Evolutionary conservation across 202 grass and related monocot genomes (phyloP).

Genomic region (Dendrocalamus latiflorus): DNA sequence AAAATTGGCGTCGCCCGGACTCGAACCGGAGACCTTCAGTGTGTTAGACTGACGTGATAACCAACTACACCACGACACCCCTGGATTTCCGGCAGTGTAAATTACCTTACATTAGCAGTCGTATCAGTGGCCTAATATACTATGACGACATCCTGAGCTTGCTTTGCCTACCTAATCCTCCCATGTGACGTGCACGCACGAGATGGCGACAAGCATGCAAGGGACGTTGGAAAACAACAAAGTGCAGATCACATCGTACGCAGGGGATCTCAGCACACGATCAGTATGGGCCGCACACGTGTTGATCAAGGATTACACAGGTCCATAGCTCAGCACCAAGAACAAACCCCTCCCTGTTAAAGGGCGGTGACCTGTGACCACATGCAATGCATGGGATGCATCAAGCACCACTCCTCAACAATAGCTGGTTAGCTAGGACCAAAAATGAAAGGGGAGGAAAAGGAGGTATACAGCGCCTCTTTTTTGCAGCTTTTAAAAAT

Average conservation of each 20-base stretch:
- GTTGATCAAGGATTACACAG: background rate
- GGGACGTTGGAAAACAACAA: background rate
- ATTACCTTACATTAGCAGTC: rapidly evolving
- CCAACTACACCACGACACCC: slow-evolving; percentile 98
- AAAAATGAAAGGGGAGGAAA: background rate
- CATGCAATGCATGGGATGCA: background rate
- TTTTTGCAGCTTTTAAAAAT: too few species aligned
- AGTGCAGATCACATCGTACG: slow-evolving; percentile 27
- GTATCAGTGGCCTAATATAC: background rate
- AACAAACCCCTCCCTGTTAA: background rate
- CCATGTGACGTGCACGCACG: background rate
- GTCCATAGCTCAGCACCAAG: background rate
- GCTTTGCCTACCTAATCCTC: background rate
- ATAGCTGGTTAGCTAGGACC: too few species aligned
- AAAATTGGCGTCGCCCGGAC: slow-evolving; percentile 74
- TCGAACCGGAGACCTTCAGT: slow-evolving; percentile 91
- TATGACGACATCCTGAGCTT: background rate
- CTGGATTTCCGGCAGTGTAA: background rate
- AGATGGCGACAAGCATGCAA: background rate
- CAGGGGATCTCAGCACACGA: slow-evolving; percentile 14
- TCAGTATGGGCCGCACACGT: slow-evolving; percentile 25
- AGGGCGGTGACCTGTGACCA: too few species aligned
- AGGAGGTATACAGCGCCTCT: background rate
- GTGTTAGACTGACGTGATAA: slow-evolving; percentile 98
- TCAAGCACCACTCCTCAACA: background rate